Evolutionary conservation across 495 filamentous ascomycete species (phyloP), one percentile per base, ranked within the genome.

Genomic region (Sordaria brevicollis): DNA sequence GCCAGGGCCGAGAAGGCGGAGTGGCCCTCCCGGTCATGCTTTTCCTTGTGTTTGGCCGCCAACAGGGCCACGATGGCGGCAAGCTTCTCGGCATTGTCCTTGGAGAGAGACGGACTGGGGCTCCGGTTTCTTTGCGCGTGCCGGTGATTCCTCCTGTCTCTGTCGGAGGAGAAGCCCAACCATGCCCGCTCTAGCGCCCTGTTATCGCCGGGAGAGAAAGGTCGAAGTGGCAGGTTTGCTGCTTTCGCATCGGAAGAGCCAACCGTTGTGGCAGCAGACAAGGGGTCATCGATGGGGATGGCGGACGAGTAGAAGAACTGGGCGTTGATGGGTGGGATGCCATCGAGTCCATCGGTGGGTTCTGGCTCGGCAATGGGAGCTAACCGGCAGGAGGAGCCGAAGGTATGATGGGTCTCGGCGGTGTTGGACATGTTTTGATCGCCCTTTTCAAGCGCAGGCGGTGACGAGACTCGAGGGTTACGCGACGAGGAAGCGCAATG

Each of bases 221-320:
- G 92, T n/a, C 89, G 86, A 1, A 91, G 87, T 33, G 89, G 86
- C 33, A 84, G 81, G 69, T 86, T 88, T 21, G 76, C 74, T 15
- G 83, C 77, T 57, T 82, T 82, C 39, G 86, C 78, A 69, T 86
- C 85, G 66, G 83, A 82, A 21, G 84, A 77, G 21, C 73, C 79
- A 21, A 86, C 79, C 35, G 87, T 82, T 19, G 91, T 88, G 21
- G 90, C 77, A 1, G 90, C 85, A 5, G 90, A 89, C 49, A 94
- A 84, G 13, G 92, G 92, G 77, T 96, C 92, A 77, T 96, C 92
- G 75, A 96, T 90, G 41, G 92, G 88, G 35, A 92, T 82, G 21
- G 86, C 82, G 15, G 92, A 93, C 35, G 87, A 83, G 79, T 94
- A 95, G 77, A 94, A 96, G 81, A 91, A 96, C 57, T 93, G 93